Percentiles rank a stretch among this genome's conserved stretches.
These are phyloP conservation scores for Arthroderma uncinatum DNA, from an alignment of 2,329 filamentous ascomycete genomes.

Conservation along the genomic window DNA sequence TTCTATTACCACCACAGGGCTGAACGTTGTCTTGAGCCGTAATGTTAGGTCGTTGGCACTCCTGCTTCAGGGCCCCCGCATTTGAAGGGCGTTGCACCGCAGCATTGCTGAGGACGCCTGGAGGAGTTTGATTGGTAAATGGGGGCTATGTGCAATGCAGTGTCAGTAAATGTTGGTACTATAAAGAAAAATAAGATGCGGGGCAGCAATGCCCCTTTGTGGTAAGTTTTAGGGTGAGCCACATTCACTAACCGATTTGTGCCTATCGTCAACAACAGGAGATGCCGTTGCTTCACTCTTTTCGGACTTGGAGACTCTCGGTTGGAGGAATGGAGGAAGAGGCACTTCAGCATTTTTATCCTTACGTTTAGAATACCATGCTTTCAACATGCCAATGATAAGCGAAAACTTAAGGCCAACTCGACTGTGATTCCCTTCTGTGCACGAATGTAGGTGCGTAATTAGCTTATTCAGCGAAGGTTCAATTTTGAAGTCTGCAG, in stretches of 20 bases:
- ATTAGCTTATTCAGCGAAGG: slow-evolving; percentile 60
- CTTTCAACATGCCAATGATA: slow-evolving; percentile 57
- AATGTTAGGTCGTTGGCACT: background rate
- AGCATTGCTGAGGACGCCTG: background rate
- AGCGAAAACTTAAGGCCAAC: slow-evolving; percentile 60
- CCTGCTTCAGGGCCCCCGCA: background rate
- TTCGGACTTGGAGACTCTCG: background rate
- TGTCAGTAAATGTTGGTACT: background rate
- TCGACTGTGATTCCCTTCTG: slow-evolving; percentile 52
- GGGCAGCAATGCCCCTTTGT: background rate
- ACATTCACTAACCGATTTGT: background rate
- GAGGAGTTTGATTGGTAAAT: background rate
- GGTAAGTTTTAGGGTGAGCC: background rate
- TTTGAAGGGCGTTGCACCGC: background rate
- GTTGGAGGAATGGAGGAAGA: background rate
- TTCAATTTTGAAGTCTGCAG: slow-evolving; percentile 53
- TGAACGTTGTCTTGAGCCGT: background rate
- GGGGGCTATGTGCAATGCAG: background rate
- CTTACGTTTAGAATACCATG: slow-evolving; percentile 52
- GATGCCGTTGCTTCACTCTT: background rate
- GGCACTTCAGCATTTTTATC: slow-evolving; percentile 13
- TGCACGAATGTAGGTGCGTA: slow-evolving; percentile 54
- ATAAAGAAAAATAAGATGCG: background rate
- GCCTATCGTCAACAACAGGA: background rate
- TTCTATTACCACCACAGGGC: background rate